These are phyloP conservation scores for Beta lomatogona DNA, from an alignment of 179 eudicot species.

Conservation along the genomic window DNA sequence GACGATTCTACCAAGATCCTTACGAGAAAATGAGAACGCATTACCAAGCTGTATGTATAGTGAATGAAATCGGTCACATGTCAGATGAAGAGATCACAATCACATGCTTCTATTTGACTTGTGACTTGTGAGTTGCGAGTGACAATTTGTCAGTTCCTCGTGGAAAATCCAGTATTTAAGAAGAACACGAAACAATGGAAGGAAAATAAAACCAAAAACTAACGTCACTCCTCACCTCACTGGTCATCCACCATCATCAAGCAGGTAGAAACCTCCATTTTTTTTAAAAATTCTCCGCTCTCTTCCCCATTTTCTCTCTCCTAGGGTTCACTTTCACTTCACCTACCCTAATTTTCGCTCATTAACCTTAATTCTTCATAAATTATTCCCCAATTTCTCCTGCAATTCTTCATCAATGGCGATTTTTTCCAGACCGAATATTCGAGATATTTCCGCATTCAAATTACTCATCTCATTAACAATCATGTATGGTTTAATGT, in stretches of 20 bases:
- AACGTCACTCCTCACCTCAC: background rate
- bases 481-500: conserved; percentile 61
- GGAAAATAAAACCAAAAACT: too few species aligned
- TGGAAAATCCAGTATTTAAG: too few species aligned
- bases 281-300: background rate
- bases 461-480: conserved; percentile 47
- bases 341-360: background rate
- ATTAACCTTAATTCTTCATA: background rate
- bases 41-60: too few species aligned
- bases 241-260: background rate
- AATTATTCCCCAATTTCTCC: background rate
- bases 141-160: too few species aligned
- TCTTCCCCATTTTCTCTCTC: background rate
- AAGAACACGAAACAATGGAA: too few species aligned
- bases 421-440: conserved; percentile 33
- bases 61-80: too few species aligned
- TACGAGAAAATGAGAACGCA: too few species aligned
- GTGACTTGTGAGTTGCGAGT: too few species aligned
- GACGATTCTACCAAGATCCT: too few species aligned
- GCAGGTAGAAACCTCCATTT: background rate
- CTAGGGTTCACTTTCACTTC: conserved; percentile 18
- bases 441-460: conserved; percentile 55
- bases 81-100: too few species aligned
- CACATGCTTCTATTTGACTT: too few species aligned
- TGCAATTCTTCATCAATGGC: conserved; percentile 42